Evolutionary conservation across 2,329 filamentous ascomycete genomes (phyloP).

Genomic region (Kalmusia sp.): DNA sequence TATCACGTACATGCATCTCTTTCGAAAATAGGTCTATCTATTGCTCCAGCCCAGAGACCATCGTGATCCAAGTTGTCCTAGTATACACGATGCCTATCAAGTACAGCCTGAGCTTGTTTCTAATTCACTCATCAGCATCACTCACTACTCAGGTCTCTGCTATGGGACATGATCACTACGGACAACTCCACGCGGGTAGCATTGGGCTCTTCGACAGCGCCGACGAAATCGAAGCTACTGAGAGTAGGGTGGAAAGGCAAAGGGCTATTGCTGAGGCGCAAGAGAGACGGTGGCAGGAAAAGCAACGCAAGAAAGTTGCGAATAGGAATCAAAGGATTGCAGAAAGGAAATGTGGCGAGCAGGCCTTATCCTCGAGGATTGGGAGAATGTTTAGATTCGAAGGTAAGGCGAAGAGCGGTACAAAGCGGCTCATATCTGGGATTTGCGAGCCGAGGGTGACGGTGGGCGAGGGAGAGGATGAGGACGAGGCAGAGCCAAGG

Average conservation of each 20-base stretch:
- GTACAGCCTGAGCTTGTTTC: not conserved
- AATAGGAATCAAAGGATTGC: no score
- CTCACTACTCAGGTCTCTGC: not conserved
- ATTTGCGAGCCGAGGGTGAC: not conserved
- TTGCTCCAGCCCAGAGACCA: no score
- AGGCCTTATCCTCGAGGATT: not conserved
- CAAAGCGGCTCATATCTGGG: no score
- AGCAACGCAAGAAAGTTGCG: not conserved
- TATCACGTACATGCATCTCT: no score
- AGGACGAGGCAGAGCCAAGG: not conserved
- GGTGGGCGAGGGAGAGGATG: not conserved
- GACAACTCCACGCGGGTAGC: conserved; percentile 22
- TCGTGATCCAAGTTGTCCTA: no score
- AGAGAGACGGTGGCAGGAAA: not conserved
- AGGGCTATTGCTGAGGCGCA: not conserved
- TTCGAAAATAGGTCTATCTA: no score
- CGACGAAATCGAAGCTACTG: conserved; percentile 11
- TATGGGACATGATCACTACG: conserved; percentile 10
- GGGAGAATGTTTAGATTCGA: not conserved
- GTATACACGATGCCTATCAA: not conserved
- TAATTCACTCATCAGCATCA: not conserved
- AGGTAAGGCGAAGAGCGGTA: not conserved
- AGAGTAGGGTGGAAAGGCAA: not conserved
- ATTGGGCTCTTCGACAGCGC: conserved; percentile 28
- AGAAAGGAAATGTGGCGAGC: not conserved